Percentiles rank a stretch among this genome's conserved stretches.
Evolutionary conservation across 2,329 filamentous ascomycete genomes (phyloP).

Genomic region (Laburnicola sp.): DNA sequence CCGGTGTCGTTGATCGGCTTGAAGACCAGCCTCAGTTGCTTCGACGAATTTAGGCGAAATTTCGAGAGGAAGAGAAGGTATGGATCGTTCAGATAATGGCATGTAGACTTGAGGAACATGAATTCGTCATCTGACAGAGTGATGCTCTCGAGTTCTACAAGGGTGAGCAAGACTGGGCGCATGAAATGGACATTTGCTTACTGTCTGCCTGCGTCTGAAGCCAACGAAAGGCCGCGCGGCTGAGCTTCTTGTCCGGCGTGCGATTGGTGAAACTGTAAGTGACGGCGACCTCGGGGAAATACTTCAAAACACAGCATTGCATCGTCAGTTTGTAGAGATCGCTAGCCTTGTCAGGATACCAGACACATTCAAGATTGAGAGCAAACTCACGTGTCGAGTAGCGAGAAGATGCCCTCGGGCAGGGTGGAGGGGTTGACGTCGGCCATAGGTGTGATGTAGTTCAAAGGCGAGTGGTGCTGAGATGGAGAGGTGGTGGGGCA

Average conservation of each 20-base stretch:
- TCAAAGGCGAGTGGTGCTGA: constrained; percentile 1
- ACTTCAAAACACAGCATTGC: constrained; percentile 87
- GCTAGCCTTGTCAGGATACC: constrained; percentile 17
- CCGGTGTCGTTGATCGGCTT: constrained; percentile 58
- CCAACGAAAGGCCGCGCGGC: constrained; percentile 80
- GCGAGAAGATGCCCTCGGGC: constrained; percentile 48
- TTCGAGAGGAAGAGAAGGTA: constrained; percentile 82
- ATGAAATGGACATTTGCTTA: constrained; percentile 38
- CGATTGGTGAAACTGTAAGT: constrained; percentile 95
- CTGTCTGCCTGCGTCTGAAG: constrained; percentile 79
- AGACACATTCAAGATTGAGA: background rate
- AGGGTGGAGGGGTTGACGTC: constrained; percentile 17
- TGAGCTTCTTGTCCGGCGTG: constrained; percentile 90
- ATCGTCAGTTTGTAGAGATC: constrained; percentile 97
- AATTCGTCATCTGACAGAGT: constrained; percentile 78
- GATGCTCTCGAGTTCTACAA: constrained; percentile 76
- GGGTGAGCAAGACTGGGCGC: constrained; percentile 10
- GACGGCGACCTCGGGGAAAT: constrained; percentile 78
- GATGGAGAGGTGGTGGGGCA: constrained; percentile 37
- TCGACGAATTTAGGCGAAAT: constrained; percentile 78
- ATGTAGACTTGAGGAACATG: constrained; percentile 74
- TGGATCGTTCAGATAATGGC: constrained; percentile 74
- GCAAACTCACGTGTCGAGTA: constrained; percentile 51
- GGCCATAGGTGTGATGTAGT: constrained; percentile 23
- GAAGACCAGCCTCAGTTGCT: constrained; percentile 77